phyloP scores from a whole-genome alignment of 345 rosid genomes.

The Syzygium jambos region DNA sequence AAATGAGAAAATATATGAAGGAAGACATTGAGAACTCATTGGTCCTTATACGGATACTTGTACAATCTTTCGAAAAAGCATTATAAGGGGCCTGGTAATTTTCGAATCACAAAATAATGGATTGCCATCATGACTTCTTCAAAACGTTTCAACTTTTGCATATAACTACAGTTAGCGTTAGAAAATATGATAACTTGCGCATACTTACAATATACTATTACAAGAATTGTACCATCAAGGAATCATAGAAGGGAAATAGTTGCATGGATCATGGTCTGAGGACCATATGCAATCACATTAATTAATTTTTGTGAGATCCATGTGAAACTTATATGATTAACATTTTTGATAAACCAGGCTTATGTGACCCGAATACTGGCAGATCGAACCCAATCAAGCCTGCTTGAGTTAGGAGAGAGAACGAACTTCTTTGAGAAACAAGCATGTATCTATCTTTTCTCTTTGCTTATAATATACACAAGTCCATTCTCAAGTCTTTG shows the following conservation, averaged over 20 bases:
- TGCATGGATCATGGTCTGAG: neutral
- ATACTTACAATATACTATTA: neutral
- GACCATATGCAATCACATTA: neutral
- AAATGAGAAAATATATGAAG: neutral
- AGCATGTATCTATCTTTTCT: too few relatives aligned
- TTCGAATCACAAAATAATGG: neutral
- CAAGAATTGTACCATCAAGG: neutral
- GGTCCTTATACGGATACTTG: neutral
- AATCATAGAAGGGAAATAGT: neutral
- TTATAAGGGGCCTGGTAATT: neutral
- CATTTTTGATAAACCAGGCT: too few relatives aligned
- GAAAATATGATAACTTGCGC: neutral
- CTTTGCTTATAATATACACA: too few relatives aligned
- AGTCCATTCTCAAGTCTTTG: too few relatives aligned
- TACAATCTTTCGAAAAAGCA: neutral
- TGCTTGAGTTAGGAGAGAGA: too few relatives aligned
- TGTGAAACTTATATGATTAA: too few relatives aligned
- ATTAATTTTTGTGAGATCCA: neutral
- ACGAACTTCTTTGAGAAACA: too few relatives aligned
- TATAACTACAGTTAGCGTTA: neutral
- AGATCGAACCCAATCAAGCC: too few relatives aligned
- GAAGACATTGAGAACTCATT: neutral
- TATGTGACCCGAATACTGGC: too few relatives aligned
- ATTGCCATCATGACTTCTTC: neutral
- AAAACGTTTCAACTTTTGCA: neutral